Conservation (phyloP, 2,329 filamentous ascomycete genomes). For the Nannizziopsis barbatae region DNA sequence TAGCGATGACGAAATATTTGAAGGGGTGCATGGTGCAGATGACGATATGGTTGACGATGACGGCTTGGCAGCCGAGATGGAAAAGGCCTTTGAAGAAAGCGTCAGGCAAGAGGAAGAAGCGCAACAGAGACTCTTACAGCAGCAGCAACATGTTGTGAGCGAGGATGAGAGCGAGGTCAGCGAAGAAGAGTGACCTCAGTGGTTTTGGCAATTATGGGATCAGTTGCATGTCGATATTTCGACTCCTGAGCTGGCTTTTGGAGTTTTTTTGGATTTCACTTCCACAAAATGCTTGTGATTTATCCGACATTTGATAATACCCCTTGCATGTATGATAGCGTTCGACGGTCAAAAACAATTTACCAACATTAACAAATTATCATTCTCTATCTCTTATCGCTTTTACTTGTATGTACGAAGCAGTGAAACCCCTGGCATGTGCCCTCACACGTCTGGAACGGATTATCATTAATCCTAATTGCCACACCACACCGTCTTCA, state of each 20-base stretch:
- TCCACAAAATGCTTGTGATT: not conserved
- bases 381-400: slow-evolving; percentile 2
- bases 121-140: slow-evolving; percentile 22
- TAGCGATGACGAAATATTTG: slow-evolving; percentile 14
- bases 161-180: slow-evolving; percentile 53
- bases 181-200: slow-evolving; percentile 47
- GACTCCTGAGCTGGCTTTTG: not conserved
- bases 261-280: slow-evolving; percentile 1
- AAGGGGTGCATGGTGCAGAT: slow-evolving; percentile 22
- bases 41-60: slow-evolving; percentile 38
- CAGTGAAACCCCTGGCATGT: too few species aligned
- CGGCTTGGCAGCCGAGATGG: slow-evolving; percentile 47
- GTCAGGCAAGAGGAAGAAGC: slow-evolving; percentile 35
- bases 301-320: slow-evolving; percentile 3
- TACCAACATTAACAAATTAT: slow-evolving; percentile 1
- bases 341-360: slow-evolving; percentile 10
- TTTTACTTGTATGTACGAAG: not conserved
- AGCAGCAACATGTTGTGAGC: slow-evolving; percentile 25
- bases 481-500: not conserved
- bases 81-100: slow-evolving; percentile 41
- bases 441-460: not conserved
- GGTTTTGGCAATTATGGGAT: not conserved
- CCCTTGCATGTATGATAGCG: slow-evolving; percentile 7
- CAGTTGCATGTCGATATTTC: not conserved
- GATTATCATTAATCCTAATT: not conserved